Percentiles rank a stretch among this genome's conserved stretches.
phyloP scores from a whole-genome alignment of 2,329 filamentous ascomycete genomes.

The Sporothrix globosa region DNA sequence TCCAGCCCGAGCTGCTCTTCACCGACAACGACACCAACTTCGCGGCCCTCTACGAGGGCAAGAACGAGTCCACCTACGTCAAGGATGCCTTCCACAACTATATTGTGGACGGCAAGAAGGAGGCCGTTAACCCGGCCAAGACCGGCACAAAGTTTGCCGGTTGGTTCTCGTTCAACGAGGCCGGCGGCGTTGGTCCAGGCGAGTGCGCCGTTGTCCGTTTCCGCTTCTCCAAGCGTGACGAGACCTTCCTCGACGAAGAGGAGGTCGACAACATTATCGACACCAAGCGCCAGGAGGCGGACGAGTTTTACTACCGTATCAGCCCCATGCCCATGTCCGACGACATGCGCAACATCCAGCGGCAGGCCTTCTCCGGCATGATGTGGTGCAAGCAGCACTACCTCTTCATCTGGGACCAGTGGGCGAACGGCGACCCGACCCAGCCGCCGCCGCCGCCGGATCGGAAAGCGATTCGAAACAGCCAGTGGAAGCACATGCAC shows the following conservation, averaged over 20 bases:
- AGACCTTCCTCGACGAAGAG: conserved; percentile 87
- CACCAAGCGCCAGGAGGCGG: conserved; percentile 81
- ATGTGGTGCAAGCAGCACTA: conserved; percentile 99
- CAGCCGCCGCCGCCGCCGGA: conserved; percentile 83
- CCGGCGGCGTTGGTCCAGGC: conserved; percentile 81
- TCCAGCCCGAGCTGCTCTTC: conserved; percentile 83
- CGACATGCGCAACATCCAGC: conserved; percentile 90
- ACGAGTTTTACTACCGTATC: conserved; percentile 93
- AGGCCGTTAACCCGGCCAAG: conserved; percentile 76
- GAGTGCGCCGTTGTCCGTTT: conserved; percentile 96
- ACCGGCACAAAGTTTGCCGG: conserved; percentile 86
- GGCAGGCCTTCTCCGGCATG: conserved; percentile 94
- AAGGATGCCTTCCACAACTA: conserved; percentile 94
- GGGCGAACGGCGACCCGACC: conserved; percentile 89
- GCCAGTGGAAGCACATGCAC: conserved; percentile 92
- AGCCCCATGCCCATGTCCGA: conserved; percentile 93
- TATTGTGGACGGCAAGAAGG: conserved; percentile 80
- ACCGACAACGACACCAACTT: conserved; percentile 96
- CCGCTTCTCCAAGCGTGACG: conserved; percentile 74
- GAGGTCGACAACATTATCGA: conserved; percentile 90
- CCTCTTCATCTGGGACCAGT: conserved; percentile 95
- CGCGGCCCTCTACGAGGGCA: conserved; percentile 71
- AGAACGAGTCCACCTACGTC: conserved; percentile 82
- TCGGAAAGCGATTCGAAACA: conserved; percentile 80
- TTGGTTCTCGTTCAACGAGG: conserved; percentile 91